These are phyloP conservation scores for Parmales sp. DNA, from an alignment of 108 stramenopile genomes.

Conservation along the genomic window DNA sequence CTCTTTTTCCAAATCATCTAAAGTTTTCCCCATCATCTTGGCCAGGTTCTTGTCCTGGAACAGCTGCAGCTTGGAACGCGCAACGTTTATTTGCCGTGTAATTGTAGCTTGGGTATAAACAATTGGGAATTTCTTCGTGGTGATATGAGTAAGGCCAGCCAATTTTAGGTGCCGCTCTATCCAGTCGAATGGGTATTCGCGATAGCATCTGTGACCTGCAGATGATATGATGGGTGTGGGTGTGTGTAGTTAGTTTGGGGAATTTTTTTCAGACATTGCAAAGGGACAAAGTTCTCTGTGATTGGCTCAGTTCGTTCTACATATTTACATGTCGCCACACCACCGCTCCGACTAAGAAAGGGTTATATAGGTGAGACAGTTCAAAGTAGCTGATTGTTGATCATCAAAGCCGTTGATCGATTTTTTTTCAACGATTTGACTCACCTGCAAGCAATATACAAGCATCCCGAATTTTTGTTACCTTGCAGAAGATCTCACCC, in stretches of 20 bases:
- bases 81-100: slow-evolving; percentile 83
- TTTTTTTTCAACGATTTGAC: neutral
- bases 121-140: slow-evolving; percentile 67
- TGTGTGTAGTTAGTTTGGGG: neutral
- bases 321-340: neutral
- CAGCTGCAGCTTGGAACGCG: slow-evolving; percentile 58
- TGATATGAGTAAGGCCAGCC: slow-evolving; percentile 39
- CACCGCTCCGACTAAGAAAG: too few relatives aligned
- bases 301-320: neutral
- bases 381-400: neutral
- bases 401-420: neutral
- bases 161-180: slow-evolving; percentile 59
- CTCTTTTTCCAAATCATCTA: slow-evolving; percentile 55
- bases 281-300: neutral
- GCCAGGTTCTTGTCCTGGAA: slow-evolving; percentile 53
- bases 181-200: slow-evolving; percentile 92
- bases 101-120: slow-evolving; percentile 67
- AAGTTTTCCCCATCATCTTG: slow-evolving; percentile 42
- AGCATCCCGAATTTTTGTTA: slow-evolving; percentile 76
- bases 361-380: too few relatives aligned
- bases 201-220: slow-evolving; percentile 72
- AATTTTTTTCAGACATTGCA: neutral
- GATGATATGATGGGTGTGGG: neutral
- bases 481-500: slow-evolving; percentile 71
- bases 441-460: slow-evolving; percentile 77